Conservation (phyloP, 73 alveolate genomes). For the Paramecium biaurelia region DNA sequence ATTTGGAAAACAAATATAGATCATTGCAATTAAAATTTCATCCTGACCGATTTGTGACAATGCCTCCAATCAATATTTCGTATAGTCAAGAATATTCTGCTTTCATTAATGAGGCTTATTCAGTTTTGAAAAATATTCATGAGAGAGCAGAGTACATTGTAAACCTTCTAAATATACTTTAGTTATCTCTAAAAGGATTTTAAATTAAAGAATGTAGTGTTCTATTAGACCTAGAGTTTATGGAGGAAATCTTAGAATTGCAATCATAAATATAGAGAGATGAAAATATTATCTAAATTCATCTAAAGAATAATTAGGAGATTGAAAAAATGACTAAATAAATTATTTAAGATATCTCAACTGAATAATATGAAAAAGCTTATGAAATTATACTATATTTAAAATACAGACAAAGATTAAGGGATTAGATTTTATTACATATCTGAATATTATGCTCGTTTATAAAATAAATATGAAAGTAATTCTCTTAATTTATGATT, state of each 20-base stretch:
- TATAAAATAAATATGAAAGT: neutral
- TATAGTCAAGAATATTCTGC: conserved; percentile 39
- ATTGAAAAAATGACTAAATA: neutral
- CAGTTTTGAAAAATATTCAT: neutral
- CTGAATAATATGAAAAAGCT: neutral
- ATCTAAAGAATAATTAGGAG: neutral
- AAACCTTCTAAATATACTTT: neutral
- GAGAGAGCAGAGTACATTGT: conserved; percentile 37
- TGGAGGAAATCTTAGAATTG: conserved; percentile 32
- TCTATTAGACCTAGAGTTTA: conserved; percentile 37
- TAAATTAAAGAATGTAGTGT: neutral
- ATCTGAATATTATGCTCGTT: neutral
- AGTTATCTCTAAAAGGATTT: conserved; percentile 1
- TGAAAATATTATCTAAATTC: neutral
- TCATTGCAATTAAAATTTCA: neutral
- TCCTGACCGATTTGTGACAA: conserved; percentile 6
- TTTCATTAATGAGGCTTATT: conserved; percentile 39
- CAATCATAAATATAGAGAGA: neutral
- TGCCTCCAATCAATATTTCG: neutral
- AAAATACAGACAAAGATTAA: conserved; percentile 3
- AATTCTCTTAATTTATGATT: neutral
- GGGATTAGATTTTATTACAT: conserved; percentile 17
- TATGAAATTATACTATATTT: neutral
- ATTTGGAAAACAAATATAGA: conserved; percentile 13
- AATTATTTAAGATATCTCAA: neutral